phyloP scores from a whole-genome alignment of 768 basidiomycete genomes.

The Leccinum olivaceopallidum region DNA sequence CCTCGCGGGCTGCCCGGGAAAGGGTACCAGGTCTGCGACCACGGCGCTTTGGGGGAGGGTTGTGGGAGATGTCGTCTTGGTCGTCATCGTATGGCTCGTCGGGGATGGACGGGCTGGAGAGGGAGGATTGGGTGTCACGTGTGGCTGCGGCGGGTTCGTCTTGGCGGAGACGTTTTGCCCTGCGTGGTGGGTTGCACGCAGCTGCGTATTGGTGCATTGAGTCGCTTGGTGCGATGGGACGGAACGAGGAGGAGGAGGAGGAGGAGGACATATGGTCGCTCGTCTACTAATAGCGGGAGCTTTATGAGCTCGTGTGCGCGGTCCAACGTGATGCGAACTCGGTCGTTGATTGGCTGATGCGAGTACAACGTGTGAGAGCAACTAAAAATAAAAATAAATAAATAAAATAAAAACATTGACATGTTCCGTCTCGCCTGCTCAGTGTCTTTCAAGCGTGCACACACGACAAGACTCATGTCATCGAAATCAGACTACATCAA shows the following conservation, averaged over 20 bases:
- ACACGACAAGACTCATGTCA: not conserved
- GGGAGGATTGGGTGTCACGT: slow-evolving; percentile 2
- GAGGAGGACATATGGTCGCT: not conserved
- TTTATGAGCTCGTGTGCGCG: slow-evolving; percentile 25
- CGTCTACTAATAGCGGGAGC: not conserved
- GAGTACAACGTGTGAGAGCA: slow-evolving; percentile 22
- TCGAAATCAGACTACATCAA: slow-evolving; percentile 44
- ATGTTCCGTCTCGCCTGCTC: slow-evolving; percentile 13
- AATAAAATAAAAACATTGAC: not conserved
- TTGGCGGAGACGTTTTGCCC: slow-evolving; percentile 41
- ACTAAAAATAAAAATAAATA: not conserved
- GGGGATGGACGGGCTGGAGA: slow-evolving; percentile 16
- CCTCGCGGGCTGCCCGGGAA: slow-evolving; percentile 78
- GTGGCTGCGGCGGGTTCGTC: slow-evolving; percentile 14
- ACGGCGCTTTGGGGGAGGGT: slow-evolving; percentile 53
- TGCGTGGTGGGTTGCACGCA: slow-evolving; percentile 46
- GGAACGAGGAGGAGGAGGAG: slow-evolving; percentile 18
- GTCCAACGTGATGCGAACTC: slow-evolving; percentile 13
- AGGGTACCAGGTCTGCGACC: slow-evolving; percentile 71
- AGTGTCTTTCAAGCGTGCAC: not conserved
- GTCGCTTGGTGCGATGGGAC: slow-evolving; percentile 26
- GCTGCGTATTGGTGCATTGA: slow-evolving; percentile 36
- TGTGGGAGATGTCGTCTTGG: slow-evolving; percentile 15
- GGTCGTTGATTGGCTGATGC: slow-evolving; percentile 17
- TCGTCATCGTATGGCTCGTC: slow-evolving; percentile 30